These are phyloP conservation scores for Megacollybia marginata DNA, from an alignment of 768 basidiomycete species.

Conservation along the genomic window DNA sequence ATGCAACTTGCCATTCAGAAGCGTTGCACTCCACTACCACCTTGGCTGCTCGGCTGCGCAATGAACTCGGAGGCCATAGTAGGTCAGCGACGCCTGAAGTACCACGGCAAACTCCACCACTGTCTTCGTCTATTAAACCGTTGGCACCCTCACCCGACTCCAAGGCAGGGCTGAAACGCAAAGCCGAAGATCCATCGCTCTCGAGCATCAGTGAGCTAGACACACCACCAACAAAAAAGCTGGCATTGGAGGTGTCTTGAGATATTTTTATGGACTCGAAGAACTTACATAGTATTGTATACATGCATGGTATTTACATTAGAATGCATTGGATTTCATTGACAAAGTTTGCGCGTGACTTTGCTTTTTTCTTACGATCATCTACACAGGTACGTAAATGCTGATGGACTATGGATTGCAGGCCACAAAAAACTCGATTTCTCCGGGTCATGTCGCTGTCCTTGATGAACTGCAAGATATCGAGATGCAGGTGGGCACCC, in stretches of 20 bases:
- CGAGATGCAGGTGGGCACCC: slow-evolving; percentile 57
- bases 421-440: too few species aligned
- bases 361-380: too few species aligned
- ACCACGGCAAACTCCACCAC: slow-evolving; percentile 9
- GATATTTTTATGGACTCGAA: too few species aligned
- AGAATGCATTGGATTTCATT: too few species aligned
- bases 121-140: slow-evolving; percentile 18
- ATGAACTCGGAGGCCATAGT: slow-evolving; percentile 49
- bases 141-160: slow-evolving; percentile 46
- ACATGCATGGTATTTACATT: too few species aligned
- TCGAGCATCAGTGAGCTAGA: slow-evolving; percentile 32
- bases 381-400: too few species aligned
- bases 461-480: slow-evolving; percentile 33
- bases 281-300: too few species aligned
- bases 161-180: slow-evolving; percentile 66
- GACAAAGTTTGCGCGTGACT: too few species aligned
- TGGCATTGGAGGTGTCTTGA: slow-evolving; percentile 30
- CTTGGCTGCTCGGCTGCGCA: slow-evolving; percentile 61
- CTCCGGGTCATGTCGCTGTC: neutral
- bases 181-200: slow-evolving; percentile 47
- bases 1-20: slow-evolving; percentile 92
- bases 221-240: slow-evolving; percentile 64
- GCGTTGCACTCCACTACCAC: slow-evolving; percentile 55
- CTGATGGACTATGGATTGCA: too few species aligned
- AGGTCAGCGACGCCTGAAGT: slow-evolving; percentile 11